A percentile compares a stretch with the other conserved stretches of the same genome.
These are phyloP conservation scores for Passiflora organensis DNA, from an alignment of 345 rosid genomes.

Conservation along the genomic window DNA sequence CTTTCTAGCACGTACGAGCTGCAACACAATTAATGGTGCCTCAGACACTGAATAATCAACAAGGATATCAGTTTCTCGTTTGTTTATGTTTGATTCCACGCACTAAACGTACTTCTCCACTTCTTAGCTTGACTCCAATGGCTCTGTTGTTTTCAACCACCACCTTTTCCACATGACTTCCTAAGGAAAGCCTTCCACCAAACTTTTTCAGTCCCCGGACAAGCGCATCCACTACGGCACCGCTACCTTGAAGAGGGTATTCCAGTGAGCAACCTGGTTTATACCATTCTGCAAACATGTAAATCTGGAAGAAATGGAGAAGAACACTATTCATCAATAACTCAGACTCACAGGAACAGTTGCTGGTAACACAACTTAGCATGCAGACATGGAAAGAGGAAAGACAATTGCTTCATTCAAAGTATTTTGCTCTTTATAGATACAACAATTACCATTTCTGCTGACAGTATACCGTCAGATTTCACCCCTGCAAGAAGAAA, in stretches of 20 bases:
- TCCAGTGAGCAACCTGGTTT: constrained; percentile 83
- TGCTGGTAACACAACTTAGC: too few species aligned
- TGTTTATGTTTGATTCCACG: too few species aligned
- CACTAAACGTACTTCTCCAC: constrained; percentile 67
- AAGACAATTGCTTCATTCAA: too few species aligned
- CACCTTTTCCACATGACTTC: constrained; percentile 74
- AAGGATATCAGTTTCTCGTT: background rate
- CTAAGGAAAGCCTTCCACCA: constrained; percentile 63
- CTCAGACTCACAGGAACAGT: too few species aligned
- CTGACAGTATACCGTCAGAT: constrained; percentile 94
- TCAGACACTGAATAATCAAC: background rate
- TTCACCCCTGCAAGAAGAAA: constrained; percentile 97
- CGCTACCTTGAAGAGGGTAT: constrained; percentile 81
- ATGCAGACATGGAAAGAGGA: too few species aligned
- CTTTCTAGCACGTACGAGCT: constrained; percentile 77
- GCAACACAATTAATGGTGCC: constrained; percentile 13
- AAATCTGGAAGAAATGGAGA: constrained; percentile 46
- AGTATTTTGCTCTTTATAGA: too few species aligned
- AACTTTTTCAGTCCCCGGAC: constrained; percentile 80
- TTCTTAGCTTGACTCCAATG: constrained; percentile 68
- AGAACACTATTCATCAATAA: too few species aligned
- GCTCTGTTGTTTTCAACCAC: constrained; percentile 73
- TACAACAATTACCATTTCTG: constrained; percentile 89
- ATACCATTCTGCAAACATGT: constrained; percentile 99
- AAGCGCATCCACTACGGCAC: constrained; percentile 76